Conservation (phyloP, 495 filamentous ascomycete genomes). For the Penicillium goetzii region DNA sequence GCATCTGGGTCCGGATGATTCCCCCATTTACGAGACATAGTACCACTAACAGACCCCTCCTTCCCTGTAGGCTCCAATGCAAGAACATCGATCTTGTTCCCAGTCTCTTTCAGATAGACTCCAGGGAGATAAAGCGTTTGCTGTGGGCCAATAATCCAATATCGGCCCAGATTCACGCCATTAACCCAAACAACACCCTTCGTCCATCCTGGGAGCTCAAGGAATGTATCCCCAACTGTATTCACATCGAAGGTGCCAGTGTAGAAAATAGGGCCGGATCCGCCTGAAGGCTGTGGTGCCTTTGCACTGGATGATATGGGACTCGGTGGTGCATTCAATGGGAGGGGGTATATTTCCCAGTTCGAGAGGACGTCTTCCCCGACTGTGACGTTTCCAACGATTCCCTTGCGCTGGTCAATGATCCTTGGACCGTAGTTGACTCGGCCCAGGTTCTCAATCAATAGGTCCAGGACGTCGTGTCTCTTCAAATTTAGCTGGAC, state of each 20-base stretch:
- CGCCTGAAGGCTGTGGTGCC: not conserved
- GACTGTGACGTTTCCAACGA: constrained; percentile 49
- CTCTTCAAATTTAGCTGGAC: constrained; percentile 37
- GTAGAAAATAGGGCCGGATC: constrained; percentile 43
- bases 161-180: constrained; percentile 49
- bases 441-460: constrained; percentile 53
- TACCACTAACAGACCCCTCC: constrained; percentile 35
- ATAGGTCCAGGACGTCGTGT: constrained; percentile 43
- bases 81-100: constrained; percentile 46
- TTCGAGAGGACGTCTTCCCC: constrained; percentile 30
- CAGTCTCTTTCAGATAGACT: constrained; percentile 28
- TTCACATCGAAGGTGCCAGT: constrained; percentile 38
- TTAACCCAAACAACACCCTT: constrained; percentile 55
- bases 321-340: constrained; percentile 29
- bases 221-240: constrained; percentile 43
- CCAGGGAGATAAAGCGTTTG: constrained; percentile 52
- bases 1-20: constrained; percentile 49
- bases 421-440: constrained; percentile 49
- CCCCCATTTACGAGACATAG: constrained; percentile 41
- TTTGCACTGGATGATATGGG: constrained; percentile 15
- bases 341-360: constrained; percentile 47
- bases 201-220: constrained; percentile 43
- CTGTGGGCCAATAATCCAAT: constrained; percentile 53
- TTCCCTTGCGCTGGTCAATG: constrained; percentile 49
- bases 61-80: constrained; percentile 44